phyloP scores from a whole-genome alignment of 257 asterid species.

The Jacaranda copaia region DNA sequence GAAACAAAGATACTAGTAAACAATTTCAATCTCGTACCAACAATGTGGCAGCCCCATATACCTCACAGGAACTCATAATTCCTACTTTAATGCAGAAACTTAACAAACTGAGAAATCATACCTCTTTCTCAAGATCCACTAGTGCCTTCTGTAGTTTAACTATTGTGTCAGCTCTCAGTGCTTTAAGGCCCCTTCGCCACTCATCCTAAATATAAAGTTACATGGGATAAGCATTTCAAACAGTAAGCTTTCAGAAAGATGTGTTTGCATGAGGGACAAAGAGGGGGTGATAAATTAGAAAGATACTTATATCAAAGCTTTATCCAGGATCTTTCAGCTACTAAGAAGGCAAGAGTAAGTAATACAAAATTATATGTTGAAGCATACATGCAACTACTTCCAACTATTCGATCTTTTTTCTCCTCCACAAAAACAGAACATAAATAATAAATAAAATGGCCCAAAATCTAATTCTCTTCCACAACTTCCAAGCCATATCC shows the following conservation, averaged over 20 bases:
- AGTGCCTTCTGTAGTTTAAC: constrained; percentile 58
- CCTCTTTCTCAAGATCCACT: constrained; percentile 62
- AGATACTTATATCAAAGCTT: background rate
- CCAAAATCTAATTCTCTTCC: background rate
- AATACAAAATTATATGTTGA: background rate
- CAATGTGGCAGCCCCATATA: background rate
- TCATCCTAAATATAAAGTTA: constrained; percentile 51
- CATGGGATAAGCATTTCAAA: background rate
- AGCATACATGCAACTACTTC: background rate
- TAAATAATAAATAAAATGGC: background rate
- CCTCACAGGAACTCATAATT: constrained; percentile 6
- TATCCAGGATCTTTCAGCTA: background rate
- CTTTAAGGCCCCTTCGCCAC: constrained; percentile 67
- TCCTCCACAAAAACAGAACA: constrained; percentile 2
- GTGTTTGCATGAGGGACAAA: background rate
- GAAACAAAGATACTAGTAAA: background rate
- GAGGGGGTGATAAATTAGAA: background rate
- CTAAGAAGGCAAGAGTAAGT: background rate
- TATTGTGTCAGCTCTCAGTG: constrained; percentile 53
- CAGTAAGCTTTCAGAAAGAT: background rate
- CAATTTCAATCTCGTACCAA: background rate
- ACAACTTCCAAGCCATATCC: background rate
- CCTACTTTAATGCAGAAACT: background rate
- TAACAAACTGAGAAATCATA: constrained; percentile 20
- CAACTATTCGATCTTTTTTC: background rate